Percentiles rank a stretch among this genome's conserved stretches.
These are phyloP conservation scores for Closterium sp. DNA, from an alignment of 139 green algal species.

Conservation along the genomic window DNA sequence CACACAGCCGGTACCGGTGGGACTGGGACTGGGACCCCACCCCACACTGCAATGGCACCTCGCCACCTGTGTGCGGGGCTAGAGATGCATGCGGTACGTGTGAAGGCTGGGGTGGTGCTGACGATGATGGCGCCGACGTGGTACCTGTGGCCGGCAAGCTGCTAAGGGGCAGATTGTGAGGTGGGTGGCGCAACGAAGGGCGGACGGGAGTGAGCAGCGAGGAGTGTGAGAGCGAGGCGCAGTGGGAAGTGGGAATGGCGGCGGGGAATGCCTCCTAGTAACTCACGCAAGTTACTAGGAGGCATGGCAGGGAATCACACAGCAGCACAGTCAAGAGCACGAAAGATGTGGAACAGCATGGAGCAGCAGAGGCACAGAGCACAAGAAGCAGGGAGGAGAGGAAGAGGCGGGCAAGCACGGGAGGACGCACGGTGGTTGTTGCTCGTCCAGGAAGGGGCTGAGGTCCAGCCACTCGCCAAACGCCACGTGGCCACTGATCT, in stretches of 20 bases:
- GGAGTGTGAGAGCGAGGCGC: too few species aligned
- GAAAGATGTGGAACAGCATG: too few species aligned
- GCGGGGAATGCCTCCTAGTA: too few species aligned
- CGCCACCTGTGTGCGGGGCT: not conserved
- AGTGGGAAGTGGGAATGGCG: too few species aligned
- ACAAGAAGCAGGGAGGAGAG: not conserved
- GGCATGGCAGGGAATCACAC: too few species aligned
- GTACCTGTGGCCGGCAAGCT: too few species aligned
- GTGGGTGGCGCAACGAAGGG: too few species aligned
- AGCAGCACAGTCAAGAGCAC: too few species aligned
- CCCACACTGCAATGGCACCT: not conserved
- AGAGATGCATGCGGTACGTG: not conserved
- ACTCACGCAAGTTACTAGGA: too few species aligned
- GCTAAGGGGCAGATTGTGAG: too few species aligned
- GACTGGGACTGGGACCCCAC: not conserved
- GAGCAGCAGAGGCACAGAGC: not conserved
- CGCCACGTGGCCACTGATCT: constrained; percentile 59
- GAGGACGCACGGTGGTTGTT: not conserved
- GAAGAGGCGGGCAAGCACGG: not conserved
- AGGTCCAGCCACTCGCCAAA: constrained; percentile 55
- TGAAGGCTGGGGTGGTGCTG: not conserved
- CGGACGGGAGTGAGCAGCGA: too few species aligned
- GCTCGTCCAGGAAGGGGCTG: constrained; percentile 19
- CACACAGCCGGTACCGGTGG: constrained; percentile 61
- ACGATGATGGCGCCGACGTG: too few species aligned